Evolutionary conservation across 352 stramenopile species (phyloP), one percentile per base, ranked within the genome.

Genomic region (Phytophthora citrophthora): DNA sequence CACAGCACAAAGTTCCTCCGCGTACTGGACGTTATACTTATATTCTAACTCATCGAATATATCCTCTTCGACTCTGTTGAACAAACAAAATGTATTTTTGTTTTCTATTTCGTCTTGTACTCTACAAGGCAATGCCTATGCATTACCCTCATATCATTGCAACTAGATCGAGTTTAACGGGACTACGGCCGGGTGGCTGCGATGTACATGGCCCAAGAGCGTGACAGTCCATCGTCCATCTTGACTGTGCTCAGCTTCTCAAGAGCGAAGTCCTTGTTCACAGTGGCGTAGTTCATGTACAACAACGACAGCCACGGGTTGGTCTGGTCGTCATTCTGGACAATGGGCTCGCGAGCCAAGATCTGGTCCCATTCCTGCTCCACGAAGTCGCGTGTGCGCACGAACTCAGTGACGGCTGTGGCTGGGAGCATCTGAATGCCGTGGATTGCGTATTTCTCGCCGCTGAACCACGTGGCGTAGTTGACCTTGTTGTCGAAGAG

Each of bases 281-380:
- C 61, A 9, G 72, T 83, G 36, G 86, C 86, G 61, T 94, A 94
- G 61, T 91, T 94, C 71, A 81, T 75, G 54, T 87, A 90, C 18
- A 94, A 66, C 39, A 94, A 68, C 36, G 81, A 91, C n/a, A 90
- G 68, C 86, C 86, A 94, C 58, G 86, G 72, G 55, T 92, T 94
- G 5, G 53, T 68, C 27, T 63, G 36, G 12, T 81, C 54, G 31
- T 76, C 64, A 24, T 74, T 73, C 11, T 61, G 54, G 7, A 90
- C 70, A 24, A 81, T 72, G 12, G 68, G 9, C 15, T 76, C 57
- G 23, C 74, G 71, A 24, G 68, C 70, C 31, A 90, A 50, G 9
- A 90, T 56, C 13, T 79, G 49, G 54, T 81, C 56, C 80, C 77
- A 86, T 63, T 86, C 78, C 55, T 86, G 69, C 43, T 52, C 54